These are phyloP conservation scores for Moesziomyces parantarcticus DNA, from an alignment of 1,284 basidiomycete genomes.

Conservation along the genomic window DNA sequence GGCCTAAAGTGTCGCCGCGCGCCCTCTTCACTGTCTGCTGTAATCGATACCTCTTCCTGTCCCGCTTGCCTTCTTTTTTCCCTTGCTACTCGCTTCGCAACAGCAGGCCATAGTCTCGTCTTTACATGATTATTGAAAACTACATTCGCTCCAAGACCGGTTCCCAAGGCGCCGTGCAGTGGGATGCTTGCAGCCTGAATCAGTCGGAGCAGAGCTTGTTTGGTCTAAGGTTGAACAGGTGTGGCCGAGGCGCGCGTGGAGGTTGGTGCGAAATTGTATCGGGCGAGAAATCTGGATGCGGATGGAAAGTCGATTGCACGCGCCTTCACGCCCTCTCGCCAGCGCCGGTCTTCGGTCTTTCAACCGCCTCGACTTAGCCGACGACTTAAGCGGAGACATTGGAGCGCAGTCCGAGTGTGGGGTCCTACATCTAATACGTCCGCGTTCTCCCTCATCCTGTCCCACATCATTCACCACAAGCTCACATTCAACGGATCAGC, in stretches of 20 bases:
- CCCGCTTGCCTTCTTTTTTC: background rate
- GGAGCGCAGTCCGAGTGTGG: constrained; percentile 5
- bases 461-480: background rate
- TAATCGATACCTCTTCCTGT: constrained; percentile 9
- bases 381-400: constrained; percentile 4
- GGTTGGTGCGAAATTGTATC: constrained; percentile 5
- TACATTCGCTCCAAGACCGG: background rate
- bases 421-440: background rate
- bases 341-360: constrained; percentile 31
- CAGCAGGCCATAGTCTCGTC: background rate
- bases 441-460: background rate
- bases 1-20: constrained; percentile 17
- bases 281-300: constrained; percentile 17
- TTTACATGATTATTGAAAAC: background rate
- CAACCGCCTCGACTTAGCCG: constrained; percentile 18
- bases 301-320: constrained; percentile 2
- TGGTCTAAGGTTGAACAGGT: too few species aligned
- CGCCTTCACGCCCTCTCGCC: background rate
- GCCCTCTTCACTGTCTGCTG: background rate
- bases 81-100: background rate
- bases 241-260: background rate
- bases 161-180: background rate
- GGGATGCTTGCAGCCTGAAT: background rate
- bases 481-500: background rate
- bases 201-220: background rate